Percentiles rank a stretch among this genome's conserved stretches.
These are phyloP conservation scores for Heritiera fomes DNA, from an alignment of 345 rosid species.

Conservation along the genomic window DNA sequence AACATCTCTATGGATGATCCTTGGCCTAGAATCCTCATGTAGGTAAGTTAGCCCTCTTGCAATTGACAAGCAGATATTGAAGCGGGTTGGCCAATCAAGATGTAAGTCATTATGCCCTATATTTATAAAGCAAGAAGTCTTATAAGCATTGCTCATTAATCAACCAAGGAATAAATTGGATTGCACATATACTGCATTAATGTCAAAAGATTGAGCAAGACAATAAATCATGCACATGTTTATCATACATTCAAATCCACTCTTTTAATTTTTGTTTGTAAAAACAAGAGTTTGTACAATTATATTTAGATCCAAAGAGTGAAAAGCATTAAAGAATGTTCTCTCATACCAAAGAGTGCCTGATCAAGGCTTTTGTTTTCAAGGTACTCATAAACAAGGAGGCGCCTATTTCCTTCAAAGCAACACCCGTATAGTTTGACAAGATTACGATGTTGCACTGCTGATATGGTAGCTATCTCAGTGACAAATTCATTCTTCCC, in stretches of 20 bases:
- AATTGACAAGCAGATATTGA: slow-evolving; percentile 43
- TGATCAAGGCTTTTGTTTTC: slow-evolving; percentile 74
- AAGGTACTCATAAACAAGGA: slow-evolving; percentile 76
- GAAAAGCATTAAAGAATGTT: background rate
- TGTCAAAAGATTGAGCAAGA: background rate
- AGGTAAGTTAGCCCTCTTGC: slow-evolving; percentile 60
- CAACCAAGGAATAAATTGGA: background rate
- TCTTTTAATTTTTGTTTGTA: background rate
- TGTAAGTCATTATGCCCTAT: slow-evolving; percentile 31
- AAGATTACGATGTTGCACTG: slow-evolving; percentile 68
- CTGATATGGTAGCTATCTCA: slow-evolving; percentile 44
- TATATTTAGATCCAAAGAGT: no score
- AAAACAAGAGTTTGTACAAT: background rate
- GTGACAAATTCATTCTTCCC: slow-evolving; percentile 38
- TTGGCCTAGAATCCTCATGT: slow-evolving; percentile 51
- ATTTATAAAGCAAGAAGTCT: background rate
- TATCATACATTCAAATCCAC: background rate
- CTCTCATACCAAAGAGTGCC: slow-evolving; percentile 53
- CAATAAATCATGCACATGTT: background rate
- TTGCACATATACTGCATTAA: background rate
- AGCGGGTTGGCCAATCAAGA: slow-evolving; percentile 48
- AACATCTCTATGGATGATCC: slow-evolving; percentile 59
- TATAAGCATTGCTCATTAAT: background rate
- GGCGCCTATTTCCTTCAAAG: slow-evolving; percentile 55
- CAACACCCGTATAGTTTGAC: slow-evolving; percentile 74